These are phyloP conservation scores for Penicillium sp. DNA, from an alignment of 2,329 filamentous ascomycete genomes.

Conservation along the genomic window DNA sequence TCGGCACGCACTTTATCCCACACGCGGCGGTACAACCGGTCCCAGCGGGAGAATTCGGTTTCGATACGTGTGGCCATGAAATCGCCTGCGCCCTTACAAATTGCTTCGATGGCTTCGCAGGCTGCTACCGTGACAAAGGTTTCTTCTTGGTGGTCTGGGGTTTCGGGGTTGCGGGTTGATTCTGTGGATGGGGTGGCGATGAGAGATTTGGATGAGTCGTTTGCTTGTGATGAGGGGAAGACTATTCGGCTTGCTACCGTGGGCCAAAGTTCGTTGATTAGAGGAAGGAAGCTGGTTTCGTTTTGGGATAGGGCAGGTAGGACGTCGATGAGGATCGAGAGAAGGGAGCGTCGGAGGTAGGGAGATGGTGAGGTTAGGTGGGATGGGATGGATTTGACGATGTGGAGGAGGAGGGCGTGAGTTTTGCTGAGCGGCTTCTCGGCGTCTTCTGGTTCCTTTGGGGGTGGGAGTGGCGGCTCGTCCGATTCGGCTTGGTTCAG, in stretches of 20 bases:
- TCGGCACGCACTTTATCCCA: conserved; percentile 40
- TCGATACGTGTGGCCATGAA: conserved; percentile 77
- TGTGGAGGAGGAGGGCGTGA: conserved; percentile 76
- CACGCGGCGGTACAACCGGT: conserved; percentile 39
- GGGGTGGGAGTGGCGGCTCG: conserved; percentile 34
- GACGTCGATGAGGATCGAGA: conserved; percentile 72
- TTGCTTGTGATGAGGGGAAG: conserved; percentile 51
- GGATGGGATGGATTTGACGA: conserved; percentile 80
- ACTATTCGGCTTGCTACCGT: conserved; percentile 55
- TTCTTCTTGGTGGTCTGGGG: conserved; percentile 37
- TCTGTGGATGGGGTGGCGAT: conserved; percentile 13
- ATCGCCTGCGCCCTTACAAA: conserved; percentile 72
- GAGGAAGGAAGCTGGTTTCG: conserved; percentile 79
- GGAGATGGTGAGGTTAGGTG: conserved; percentile 85
- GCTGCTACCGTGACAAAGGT: conserved; percentile 63
- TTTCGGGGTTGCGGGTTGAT: conserved; percentile 55
- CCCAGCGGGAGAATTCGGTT: conserved; percentile 58
- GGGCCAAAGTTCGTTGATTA: conserved; percentile 90
- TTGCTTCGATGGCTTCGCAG: conserved; percentile 63
- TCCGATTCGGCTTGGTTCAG: conserved; percentile 36
- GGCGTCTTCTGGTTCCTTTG: conserved; percentile 51
- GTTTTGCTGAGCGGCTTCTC: conserved; percentile 69
- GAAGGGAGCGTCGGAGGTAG: conserved; percentile 71
- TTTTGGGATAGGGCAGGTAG: conserved; percentile 69
- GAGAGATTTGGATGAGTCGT: conserved; percentile 47